Evolutionary conservation across 1,284 basidiomycete genomes (phyloP), one percentile per base, ranked within the genome.

Genomic region (Boletellus deceptivus): DNA sequence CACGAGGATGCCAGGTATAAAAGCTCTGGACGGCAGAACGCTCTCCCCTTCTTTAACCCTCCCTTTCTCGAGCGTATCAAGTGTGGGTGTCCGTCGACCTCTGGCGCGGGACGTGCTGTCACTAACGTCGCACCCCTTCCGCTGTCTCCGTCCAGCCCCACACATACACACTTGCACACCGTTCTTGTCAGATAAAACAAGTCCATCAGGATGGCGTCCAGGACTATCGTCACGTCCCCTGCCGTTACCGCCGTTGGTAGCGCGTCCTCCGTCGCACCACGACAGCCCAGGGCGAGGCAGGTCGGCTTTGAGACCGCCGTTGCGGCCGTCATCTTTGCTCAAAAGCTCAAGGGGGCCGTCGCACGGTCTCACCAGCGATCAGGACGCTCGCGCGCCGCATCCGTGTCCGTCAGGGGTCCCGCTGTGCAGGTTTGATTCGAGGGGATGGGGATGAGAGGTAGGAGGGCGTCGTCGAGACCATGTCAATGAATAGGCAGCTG

Each of bases 251-350:
- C 27, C 11, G 27, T 10, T 29, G 27, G 9, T 29, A 31, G 29
- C 29, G 29, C 29, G 29, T 31, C 13, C 11, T 31, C 29, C 29
- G 29, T 31, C 29, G 34, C n/a, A 11, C 14, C n/a, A 17, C 14
- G n/a, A 17, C 34, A 16, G 14, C 14, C 16, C 34, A 35, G 16
- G 34, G 34, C n/a, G 34, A 16, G 34, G 34, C 16, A 36, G 5
- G 43, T 44, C 22, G 49, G 61, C 31, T 65, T 65, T 11, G 52
- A 59, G 53, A 61, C 60, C 10, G 60, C 55, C 10, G 62, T 64
- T 35, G 56, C 55, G 13, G 60, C 56, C 0, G 46, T 63, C 49
- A 33, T 62, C 48, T 62, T 62, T 48, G 49, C 58, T 4, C 58
- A 59, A 13, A 62, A 54, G 37, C 63, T 65, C 36, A 61, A 63